A percentile compares a stretch with the other conserved stretches of the same genome.
phyloP scores from a whole-genome alignment of 1,139 yeast genomes.

The Yamadazyma dendronema region DNA sequence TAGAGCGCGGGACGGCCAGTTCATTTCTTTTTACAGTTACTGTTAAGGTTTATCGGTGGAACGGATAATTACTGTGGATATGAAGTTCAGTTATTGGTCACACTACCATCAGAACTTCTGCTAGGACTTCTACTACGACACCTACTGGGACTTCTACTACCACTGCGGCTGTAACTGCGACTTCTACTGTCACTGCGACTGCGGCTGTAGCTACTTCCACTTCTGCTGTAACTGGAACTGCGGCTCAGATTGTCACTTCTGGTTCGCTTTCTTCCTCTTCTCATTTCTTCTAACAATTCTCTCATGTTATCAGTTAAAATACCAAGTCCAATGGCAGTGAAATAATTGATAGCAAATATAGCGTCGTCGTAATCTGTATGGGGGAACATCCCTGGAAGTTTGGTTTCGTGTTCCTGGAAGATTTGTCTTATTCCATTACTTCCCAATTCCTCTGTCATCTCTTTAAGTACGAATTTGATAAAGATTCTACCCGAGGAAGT shows the following conservation, averaged over 20 bases:
- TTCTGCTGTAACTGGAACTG: constrained; percentile 14
- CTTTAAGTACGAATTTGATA: constrained; percentile 77
- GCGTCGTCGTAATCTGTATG: constrained; percentile 53
- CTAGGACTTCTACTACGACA: constrained; percentile 3
- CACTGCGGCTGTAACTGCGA: constrained; percentile 8
- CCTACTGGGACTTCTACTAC: constrained; percentile 3
- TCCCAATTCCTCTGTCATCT: constrained; percentile 79
- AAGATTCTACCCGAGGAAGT: constrained; percentile 81
- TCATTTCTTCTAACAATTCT: constrained; percentile 34
- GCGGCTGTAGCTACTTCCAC: constrained; percentile 13
- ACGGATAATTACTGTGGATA: too few relatives aligned
- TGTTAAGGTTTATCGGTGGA: too few relatives aligned
- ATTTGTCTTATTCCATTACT: constrained; percentile 45
- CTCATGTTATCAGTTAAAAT: constrained; percentile 82
- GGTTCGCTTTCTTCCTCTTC: constrained; percentile 21
- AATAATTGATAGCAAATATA: constrained; percentile 82
- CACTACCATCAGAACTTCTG: too few relatives aligned
- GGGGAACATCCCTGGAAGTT: constrained; percentile 52
- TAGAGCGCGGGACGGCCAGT: too few relatives aligned
- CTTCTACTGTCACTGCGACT: constrained; percentile 15
- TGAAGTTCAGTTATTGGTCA: too few relatives aligned
- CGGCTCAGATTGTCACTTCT: constrained; percentile 18
- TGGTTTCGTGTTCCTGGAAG: constrained; percentile 49
- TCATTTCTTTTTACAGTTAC: too few relatives aligned
- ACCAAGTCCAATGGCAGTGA: constrained; percentile 92